A percentile compares a stretch with the other conserved stretches of the same genome.
Evolutionary conservation across 2,329 filamentous ascomycete genomes (phyloP).

Genomic region (Herpotrichia juniperi): DNA sequence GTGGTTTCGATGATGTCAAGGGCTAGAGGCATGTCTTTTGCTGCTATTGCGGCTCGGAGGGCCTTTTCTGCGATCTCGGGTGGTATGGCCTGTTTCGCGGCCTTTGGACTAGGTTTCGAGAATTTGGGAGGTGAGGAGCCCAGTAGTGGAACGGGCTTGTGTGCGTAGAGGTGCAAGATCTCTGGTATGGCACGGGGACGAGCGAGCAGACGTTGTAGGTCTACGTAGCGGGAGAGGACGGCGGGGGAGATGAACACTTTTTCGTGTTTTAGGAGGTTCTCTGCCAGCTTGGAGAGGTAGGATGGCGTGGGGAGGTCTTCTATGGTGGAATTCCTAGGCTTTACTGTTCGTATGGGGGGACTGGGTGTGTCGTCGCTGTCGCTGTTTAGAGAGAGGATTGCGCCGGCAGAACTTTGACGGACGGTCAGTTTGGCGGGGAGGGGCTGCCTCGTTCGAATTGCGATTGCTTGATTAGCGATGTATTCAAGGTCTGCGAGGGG

Average conservation of each 20-base stretch:
- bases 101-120: constrained; percentile 66
- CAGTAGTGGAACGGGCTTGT: constrained; percentile 75
- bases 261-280: constrained; percentile 73
- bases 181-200: constrained; percentile 78
- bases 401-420: constrained; percentile 39
- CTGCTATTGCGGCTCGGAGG: constrained; percentile 78
- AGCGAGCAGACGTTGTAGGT: constrained; percentile 74
- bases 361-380: constrained; percentile 18
- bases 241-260: constrained; percentile 80
- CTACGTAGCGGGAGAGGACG: constrained; percentile 76
- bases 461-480: constrained; percentile 33
- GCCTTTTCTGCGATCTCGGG: constrained; percentile 73
- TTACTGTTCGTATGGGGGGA: constrained; percentile 13
- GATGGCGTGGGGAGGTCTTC: constrained; percentile 34
- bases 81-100: constrained; percentile 74
- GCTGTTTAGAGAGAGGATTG: constrained; percentile 37
- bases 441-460: constrained; percentile 33
- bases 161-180: constrained; percentile 80
- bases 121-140: constrained; percentile 56
- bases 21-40: constrained; percentile 77
- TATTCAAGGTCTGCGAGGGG: constrained; percentile 28
- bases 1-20: constrained; percentile 75
- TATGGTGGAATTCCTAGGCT: constrained; percentile 15
- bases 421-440: constrained; percentile 26
- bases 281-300: constrained; percentile 63